Evolutionary conservation across 108 stramenopile species (phyloP), one percentile per base, ranked within the genome.

Genomic region (Conticribra weissflogii): DNA sequence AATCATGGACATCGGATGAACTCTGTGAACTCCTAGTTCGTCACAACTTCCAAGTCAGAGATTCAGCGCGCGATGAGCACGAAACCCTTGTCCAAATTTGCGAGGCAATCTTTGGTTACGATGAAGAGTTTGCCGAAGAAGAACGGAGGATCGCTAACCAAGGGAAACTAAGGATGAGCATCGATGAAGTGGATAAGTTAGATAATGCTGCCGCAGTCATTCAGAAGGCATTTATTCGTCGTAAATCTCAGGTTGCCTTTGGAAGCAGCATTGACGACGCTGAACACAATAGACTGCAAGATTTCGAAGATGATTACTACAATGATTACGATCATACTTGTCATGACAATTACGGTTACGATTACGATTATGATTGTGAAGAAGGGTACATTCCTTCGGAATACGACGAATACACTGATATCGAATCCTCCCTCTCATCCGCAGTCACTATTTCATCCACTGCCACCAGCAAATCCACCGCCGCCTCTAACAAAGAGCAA

Each of bases 51-150:
- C 68, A 76, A 51, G 59, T 85, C 28, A 63, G 81, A 32, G 84
- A 81, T 21, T 78, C 76, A n/a, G 61, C 68, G 61, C 62, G 78
- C 54, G 73, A 77, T 29, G 63, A 77, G 2, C 84, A 85, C 46
- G 81, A 78, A 53, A 82, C 62, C 47, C 32, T 85, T 16, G 81
- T 82, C 28, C 65, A 78, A 54, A 81, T 85, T 31, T 85, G 84
- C 51, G 81, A 85, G 16, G 59, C 65, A 17, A 72, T 82, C 9
- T 85, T 85, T 54, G 77, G 70, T 21, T 61, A 45, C 1, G 52
- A 72, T 14, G 47, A 45, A 1, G 52, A 72, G 8, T 47, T 56
- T 63, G 56, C 66, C 41, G 67, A 73, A 59, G 74, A 28, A 16
- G 69, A 73, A 21, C 36, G 59, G 21, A 62, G 59, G 25, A 44